Evolutionary conservation across 192 early-diverging fungal genomes (phyloP).

Genomic region (Coemansia sp.): DNA sequence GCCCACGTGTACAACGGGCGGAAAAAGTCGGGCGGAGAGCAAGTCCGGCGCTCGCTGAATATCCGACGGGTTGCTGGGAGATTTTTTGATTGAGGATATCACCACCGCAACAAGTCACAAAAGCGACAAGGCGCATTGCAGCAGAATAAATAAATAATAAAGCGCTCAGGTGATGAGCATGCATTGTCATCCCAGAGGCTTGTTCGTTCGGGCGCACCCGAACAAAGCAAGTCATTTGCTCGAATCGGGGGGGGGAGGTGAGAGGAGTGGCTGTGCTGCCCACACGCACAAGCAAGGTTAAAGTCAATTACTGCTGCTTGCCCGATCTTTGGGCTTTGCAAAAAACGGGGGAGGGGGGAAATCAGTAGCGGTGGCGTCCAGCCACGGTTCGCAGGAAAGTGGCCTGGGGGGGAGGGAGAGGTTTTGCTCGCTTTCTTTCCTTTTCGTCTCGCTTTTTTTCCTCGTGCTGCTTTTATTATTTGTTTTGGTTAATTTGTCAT

Average conservation of each 20-base stretch:
- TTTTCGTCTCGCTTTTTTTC: not conserved
- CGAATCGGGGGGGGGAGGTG: not conserved
- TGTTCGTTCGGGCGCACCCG: no score
- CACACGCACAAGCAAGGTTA: not conserved
- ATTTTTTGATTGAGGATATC: no score
- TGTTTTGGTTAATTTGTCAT: not conserved
- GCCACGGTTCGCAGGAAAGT: not conserved
- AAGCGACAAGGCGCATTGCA: no score
- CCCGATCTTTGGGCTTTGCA: not conserved
- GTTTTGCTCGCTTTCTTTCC: not conserved
- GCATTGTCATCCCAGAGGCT: no score
- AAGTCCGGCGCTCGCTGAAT: not conserved
- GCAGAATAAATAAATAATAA: no score
- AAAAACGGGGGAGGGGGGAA: not conserved
- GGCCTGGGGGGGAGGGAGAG: no score
- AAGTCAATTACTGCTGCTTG: not conserved
- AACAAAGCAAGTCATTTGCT: not conserved
- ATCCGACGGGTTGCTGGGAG: no score
- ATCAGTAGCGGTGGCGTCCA: not conserved
- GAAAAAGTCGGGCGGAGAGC: not conserved
- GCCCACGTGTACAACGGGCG: not conserved
- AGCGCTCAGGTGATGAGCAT: no score
- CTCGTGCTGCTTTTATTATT: not conserved
- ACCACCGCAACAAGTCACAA: no score
- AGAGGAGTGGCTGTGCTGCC: not conserved